Evolutionary conservation across 305 asterid species (phyloP).

Genomic region (Fraxinus sp.): DNA sequence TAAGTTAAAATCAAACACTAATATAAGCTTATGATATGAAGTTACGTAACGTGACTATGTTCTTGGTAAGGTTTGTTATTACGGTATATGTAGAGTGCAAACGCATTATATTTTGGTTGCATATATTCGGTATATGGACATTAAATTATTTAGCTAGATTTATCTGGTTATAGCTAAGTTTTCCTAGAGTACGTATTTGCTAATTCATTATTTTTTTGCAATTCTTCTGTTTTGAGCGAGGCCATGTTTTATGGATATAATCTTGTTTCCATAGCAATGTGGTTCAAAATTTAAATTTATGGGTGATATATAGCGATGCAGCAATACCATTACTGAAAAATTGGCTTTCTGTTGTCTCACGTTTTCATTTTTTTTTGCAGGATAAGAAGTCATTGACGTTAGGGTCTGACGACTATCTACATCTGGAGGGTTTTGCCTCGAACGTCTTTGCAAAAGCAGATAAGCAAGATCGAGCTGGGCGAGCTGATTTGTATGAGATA

Average conservation of each 20-base stretch:
- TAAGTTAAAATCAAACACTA: not conserved
- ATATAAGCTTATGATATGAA: not conserved
- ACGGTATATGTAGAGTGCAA: not conserved
- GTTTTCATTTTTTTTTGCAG: constrained; percentile 34
- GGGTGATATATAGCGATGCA: not conserved
- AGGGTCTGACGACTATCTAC: constrained; percentile 80
- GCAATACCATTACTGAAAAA: not conserved
- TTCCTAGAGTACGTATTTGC: not conserved
- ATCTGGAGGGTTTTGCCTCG: constrained; percentile 87
- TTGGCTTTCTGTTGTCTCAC: not conserved
- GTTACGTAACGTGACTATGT: not conserved
- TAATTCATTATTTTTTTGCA: not conserved
- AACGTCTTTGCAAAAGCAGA: constrained; percentile 85
- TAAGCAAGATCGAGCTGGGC: constrained; percentile 92
- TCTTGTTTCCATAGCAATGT: not conserved
- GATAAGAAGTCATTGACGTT: constrained; percentile 79
- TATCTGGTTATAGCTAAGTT: not conserved
- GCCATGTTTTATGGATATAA: not conserved
- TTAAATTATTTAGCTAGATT: not conserved
- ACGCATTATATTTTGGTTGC: not conserved
- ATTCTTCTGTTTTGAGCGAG: not conserved
- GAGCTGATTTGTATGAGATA: constrained; percentile 73
- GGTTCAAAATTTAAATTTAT: not conserved
- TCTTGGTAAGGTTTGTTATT: not conserved
- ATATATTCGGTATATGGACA: not conserved